These are phyloP conservation scores for Albatrellus ellisii DNA, from an alignment of 768 basidiomycete species.

Conservation along the genomic window DNA sequence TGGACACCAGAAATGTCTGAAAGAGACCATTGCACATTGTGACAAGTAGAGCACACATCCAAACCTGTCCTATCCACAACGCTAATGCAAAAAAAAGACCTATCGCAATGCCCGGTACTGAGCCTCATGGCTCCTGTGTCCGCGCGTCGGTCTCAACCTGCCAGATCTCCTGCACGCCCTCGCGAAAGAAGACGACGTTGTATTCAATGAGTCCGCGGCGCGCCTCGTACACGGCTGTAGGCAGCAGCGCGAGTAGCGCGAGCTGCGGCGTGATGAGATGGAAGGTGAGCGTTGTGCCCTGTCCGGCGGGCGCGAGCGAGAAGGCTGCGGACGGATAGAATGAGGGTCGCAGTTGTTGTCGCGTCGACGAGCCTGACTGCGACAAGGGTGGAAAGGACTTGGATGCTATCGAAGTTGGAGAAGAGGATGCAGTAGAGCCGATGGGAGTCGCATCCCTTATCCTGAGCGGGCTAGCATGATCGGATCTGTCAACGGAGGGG, in stretches of 20 bases:
- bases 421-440: too few species aligned
- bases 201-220: constrained; percentile 71
- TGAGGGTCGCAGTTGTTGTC: constrained; percentile 22
- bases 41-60: not conserved
- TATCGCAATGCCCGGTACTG: too few species aligned
- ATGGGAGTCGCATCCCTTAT: constrained; percentile 3
- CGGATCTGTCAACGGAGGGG: constrained; percentile 5
- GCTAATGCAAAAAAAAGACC: too few species aligned
- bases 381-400: constrained; percentile 4
- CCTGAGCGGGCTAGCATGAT: constrained; percentile 15
- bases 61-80: too few species aligned
- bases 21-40: too few species aligned
- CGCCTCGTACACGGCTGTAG: constrained; percentile 58
- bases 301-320: constrained; percentile 41
- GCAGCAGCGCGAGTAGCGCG: constrained; percentile 58
- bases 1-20: too few species aligned
- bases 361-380: constrained; percentile 6
- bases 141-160: constrained; percentile 51
- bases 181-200: constrained; percentile 77
- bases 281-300: constrained; percentile 71
- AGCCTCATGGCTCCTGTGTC: constrained; percentile 8
- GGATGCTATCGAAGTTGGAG: too few species aligned
- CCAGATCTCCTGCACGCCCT: constrained; percentile 74
- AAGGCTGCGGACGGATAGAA: constrained; percentile 64
- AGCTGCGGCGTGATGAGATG: constrained; percentile 67